Percentiles rank a stretch among this genome's conserved stretches.
Evolutionary conservation across 169 alveolate genomes (phyloP).

Genomic region (Cryptosporidium viatorum): DNA sequence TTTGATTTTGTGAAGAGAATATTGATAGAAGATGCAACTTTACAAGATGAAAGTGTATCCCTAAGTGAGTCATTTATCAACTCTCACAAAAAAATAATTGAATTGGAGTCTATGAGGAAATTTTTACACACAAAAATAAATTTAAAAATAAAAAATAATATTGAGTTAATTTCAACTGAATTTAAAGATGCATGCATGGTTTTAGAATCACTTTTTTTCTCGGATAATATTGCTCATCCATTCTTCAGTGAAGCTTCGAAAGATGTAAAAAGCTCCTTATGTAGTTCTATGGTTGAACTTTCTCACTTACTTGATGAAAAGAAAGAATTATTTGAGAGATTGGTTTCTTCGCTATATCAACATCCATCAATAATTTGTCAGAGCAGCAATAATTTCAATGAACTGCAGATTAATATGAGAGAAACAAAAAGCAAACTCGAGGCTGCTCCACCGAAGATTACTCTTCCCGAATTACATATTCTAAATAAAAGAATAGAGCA

Average conservation of each 20-base stretch:
- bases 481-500: constrained; percentile 55
- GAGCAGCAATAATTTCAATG: background rate
- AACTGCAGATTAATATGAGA: constrained; percentile 35
- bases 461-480: constrained; percentile 31
- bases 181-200: background rate
- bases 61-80: background rate
- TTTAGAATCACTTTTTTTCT: constrained; percentile 9
- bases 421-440: constrained; percentile 36
- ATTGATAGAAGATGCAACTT: background rate
- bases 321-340: background rate
- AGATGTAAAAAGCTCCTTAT: background rate
- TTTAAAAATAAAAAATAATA: background rate
- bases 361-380: constrained; percentile 36
- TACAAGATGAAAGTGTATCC: background rate
- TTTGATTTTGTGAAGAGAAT: constrained; percentile 5
- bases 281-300: background rate
- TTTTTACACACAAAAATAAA: background rate
- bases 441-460: constrained; percentile 20
- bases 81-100: constrained; percentile 1
- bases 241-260: background rate
- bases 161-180: background rate
- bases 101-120: constrained; percentile 4
- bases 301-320: background rate
- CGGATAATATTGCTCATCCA: background rate
- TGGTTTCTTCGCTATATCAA: constrained; percentile 29